Conservation (phyloP, 352 stramenopile genomes). For the Phytopythium kandeliae region DNA sequence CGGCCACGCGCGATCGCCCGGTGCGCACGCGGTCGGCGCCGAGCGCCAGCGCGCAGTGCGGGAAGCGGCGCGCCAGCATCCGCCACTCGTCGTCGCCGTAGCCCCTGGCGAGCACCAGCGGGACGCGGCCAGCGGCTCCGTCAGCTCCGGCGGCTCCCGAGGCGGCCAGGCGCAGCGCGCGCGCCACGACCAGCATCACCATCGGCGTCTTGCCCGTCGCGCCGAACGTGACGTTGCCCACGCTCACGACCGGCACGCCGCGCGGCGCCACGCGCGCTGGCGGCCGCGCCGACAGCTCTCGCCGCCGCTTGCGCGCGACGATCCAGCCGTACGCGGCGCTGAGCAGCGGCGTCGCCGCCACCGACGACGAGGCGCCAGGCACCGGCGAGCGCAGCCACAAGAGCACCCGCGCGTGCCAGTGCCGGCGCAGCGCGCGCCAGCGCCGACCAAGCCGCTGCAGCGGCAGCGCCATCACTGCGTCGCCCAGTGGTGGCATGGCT, state of each 20-base stretch:
- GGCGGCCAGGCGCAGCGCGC: slow-evolving; percentile 6
- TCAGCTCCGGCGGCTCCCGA: too few relatives aligned
- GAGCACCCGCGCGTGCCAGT: slow-evolving; percentile 24
- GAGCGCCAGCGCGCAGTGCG: slow-evolving; percentile 29
- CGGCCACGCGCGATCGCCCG: slow-evolving; percentile 28
- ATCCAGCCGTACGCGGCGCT: slow-evolving; percentile 35
- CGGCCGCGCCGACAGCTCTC: slow-evolving; percentile 11
- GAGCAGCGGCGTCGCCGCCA: slow-evolving; percentile 21
- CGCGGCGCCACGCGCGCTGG: slow-evolving; percentile 21
- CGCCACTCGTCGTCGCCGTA: slow-evolving; percentile 72
- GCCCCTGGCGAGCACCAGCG: slow-evolving; percentile 49
- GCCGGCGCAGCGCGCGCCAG: slow-evolving; percentile 21
- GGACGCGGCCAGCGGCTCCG: slow-evolving; percentile 19
- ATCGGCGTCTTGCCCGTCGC: slow-evolving; percentile 73
- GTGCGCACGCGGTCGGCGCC: slow-evolving; percentile 19
- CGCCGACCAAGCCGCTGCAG: not conserved
- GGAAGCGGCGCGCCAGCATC: slow-evolving; percentile 41
- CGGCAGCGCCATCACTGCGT: not conserved
- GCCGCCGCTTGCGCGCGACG: slow-evolving; percentile 23
- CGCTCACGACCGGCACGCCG: slow-evolving; percentile 43
- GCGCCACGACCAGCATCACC: slow-evolving; percentile 33
- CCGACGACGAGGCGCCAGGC: not conserved
- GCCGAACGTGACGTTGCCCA: slow-evolving; percentile 68
- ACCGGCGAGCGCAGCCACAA: slow-evolving; percentile 20
- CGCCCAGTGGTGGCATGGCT: too few relatives aligned